Percentiles rank a stretch among this genome's conserved stretches.
Conservation (phyloP, 768 basidiomycete genomes). For the Podaxis sp. region DNA sequence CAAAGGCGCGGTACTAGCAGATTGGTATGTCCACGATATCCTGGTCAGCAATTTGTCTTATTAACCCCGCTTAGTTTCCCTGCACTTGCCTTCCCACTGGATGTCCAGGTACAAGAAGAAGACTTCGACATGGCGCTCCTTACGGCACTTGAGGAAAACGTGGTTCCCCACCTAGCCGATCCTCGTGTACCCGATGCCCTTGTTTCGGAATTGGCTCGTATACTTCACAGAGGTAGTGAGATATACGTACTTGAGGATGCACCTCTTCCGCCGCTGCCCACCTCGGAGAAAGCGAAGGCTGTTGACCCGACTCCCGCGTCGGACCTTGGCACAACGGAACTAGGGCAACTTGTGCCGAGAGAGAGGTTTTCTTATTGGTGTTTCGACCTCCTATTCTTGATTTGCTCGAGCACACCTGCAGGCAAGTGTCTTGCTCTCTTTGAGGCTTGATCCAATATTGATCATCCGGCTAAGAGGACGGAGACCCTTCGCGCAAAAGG, state of each 20-base stretch:
- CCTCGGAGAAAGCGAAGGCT: slow-evolving; percentile 18
- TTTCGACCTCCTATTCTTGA: slow-evolving; percentile 80
- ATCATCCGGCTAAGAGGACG: slow-evolving; percentile 41
- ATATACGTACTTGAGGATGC: slow-evolving; percentile 45
- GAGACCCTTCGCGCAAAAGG: slow-evolving; percentile 57
- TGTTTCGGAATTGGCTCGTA: slow-evolving; percentile 64
- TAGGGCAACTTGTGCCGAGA: slow-evolving; percentile 56
- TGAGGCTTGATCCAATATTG: neutral
- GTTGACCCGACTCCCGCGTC: slow-evolving; percentile 36
- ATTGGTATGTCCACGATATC: slow-evolving; percentile 56
- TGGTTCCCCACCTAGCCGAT: slow-evolving; percentile 75
- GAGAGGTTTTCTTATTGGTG: slow-evolving; percentile 95
- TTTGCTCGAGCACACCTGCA: slow-evolving; percentile 67
- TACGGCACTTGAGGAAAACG: slow-evolving; percentile 73
- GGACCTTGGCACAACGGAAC: slow-evolving; percentile 60
- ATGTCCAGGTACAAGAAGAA: slow-evolving; percentile 75
- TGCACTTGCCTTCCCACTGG: slow-evolving; percentile 55
- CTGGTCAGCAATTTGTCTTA: neutral
- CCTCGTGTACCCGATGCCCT: slow-evolving; percentile 69
- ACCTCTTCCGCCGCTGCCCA: slow-evolving; percentile 16
- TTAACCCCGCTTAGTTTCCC: slow-evolving; percentile 43
- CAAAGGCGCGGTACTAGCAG: slow-evolving; percentile 77
- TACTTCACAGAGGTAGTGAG: slow-evolving; percentile 71
- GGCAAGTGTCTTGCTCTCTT: slow-evolving; percentile 37
- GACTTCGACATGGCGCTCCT: slow-evolving; percentile 85